phyloP scores from a whole-genome alignment of 345 rosid species.

The Turnera subulata region DNA sequence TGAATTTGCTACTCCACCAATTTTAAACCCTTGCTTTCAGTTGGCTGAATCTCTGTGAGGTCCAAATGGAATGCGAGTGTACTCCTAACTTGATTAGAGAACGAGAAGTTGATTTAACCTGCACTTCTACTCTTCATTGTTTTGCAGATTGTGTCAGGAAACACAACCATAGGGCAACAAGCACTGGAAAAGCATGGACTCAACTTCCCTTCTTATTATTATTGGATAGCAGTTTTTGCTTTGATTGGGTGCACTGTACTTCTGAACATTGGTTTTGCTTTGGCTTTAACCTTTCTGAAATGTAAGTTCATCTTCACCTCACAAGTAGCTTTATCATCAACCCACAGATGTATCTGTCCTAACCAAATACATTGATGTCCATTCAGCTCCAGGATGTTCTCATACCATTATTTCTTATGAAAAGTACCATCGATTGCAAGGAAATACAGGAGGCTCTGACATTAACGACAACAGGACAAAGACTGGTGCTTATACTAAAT shows the following conservation, averaged over 20 bases:
- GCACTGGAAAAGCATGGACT: constrained; percentile 58
- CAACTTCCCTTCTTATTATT: constrained; percentile 44
- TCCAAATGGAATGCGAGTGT: too few species aligned
- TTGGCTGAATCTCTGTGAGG: too few species aligned
- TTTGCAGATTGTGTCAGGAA: constrained; percentile 32
- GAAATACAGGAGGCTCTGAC: constrained; percentile 25
- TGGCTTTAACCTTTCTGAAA: constrained; percentile 66
- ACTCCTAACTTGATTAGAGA: too few species aligned
- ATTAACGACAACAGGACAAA: background rate
- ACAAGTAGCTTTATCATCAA: background rate
- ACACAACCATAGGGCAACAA: constrained; percentile 49
- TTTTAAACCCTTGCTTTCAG: too few species aligned
- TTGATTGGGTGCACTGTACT: constrained; percentile 50
- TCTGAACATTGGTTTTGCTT: constrained; percentile 54
- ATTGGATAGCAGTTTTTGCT: constrained; percentile 65
- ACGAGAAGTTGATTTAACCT: background rate
- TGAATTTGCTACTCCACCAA: too few species aligned
- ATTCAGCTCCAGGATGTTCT: constrained; percentile 68
- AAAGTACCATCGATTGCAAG: constrained; percentile 44
- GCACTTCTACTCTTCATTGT: background rate
- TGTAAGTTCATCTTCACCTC: constrained; percentile 33
- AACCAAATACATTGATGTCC: background rate
- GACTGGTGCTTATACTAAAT: background rate
- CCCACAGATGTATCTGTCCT: background rate
- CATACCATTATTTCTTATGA: constrained; percentile 63